A percentile compares a stretch with the other conserved stretches of the same genome.
phyloP scores from a whole-genome alignment of 1,284 basidiomycete species.

The Ceratobasidium papillatum region DNA sequence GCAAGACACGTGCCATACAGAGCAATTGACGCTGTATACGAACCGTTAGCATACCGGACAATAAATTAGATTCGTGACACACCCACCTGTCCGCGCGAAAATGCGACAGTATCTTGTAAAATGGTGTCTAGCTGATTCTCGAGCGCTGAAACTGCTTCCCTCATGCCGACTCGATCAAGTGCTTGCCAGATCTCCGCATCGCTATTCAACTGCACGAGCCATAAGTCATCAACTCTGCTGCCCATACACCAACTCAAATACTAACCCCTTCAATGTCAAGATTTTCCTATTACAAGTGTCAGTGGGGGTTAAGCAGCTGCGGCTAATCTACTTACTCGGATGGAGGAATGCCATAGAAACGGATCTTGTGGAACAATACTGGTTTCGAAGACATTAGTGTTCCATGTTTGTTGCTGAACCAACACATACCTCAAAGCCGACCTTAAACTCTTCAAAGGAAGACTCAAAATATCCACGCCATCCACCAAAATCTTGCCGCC shows the following conservation, averaged over 20 bases:
- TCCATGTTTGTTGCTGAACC: neutral
- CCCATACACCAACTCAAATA: neutral
- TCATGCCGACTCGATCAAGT: conserved; percentile 19
- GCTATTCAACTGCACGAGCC: neutral
- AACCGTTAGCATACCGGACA: neutral
- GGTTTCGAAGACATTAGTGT: neutral
- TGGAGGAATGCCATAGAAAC: conserved; percentile 15
- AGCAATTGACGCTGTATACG: neutral
- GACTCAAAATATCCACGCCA: neutral
- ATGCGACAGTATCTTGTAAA: neutral
- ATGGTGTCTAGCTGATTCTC: conserved; percentile 8
- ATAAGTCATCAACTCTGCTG: neutral
- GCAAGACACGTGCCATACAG: conserved; percentile 10
- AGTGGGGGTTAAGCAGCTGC: neutral
- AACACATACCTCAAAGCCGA: conserved; percentile 1
- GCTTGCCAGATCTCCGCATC: conserved; percentile 20
- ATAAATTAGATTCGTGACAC: neutral
- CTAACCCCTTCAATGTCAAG: conserved; percentile 10
- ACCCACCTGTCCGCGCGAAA: conserved; percentile 15
- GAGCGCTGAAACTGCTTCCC: neutral
- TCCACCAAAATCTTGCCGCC: neutral
- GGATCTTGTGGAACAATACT: conserved; percentile 23
- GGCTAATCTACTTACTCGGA: neutral
- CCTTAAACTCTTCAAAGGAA: neutral
- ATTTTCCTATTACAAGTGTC: neutral